A percentile compares a stretch with the other conserved stretches of the same genome.
Conservation (phyloP, 2,329 filamentous ascomycete genomes). For the Aspergillus latus region DNA sequence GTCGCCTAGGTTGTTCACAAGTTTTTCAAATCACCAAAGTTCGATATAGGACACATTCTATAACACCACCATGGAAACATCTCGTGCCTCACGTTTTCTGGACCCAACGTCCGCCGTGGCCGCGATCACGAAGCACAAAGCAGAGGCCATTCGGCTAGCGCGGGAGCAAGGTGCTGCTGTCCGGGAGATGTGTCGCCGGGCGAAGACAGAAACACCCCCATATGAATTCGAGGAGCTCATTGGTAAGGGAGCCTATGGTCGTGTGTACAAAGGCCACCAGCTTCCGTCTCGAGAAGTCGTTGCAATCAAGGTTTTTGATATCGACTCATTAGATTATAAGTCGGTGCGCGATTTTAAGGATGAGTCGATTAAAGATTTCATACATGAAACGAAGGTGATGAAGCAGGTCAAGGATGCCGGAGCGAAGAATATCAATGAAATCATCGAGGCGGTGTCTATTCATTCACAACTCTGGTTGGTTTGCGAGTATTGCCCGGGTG, state of each 20-base stretch:
- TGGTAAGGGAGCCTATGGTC: constrained; percentile 52
- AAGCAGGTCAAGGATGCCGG: constrained; percentile 62
- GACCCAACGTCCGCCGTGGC: constrained; percentile 45
- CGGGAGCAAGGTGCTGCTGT: constrained; percentile 48
- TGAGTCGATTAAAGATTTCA: constrained; percentile 55
- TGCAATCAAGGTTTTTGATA: constrained; percentile 54
- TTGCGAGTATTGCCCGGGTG: constrained; percentile 66
- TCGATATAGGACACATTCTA: neutral
- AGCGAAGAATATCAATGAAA: constrained; percentile 63
- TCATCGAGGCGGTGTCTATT: constrained; percentile 63
- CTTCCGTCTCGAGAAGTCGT: constrained; percentile 43
- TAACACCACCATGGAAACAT: constrained; percentile 18
- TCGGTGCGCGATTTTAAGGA: constrained; percentile 47
- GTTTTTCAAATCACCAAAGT: neutral
- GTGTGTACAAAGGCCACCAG: constrained; percentile 52
- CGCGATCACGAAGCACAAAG: constrained; percentile 50
- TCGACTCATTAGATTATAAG: constrained; percentile 51
- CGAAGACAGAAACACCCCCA: constrained; percentile 45
- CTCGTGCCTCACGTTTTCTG: constrained; percentile 36
- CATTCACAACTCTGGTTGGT: constrained; percentile 67
- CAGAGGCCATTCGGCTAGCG: constrained; percentile 49
- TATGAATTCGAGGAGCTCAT: constrained; percentile 54
- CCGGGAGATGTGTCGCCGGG: constrained; percentile 47
- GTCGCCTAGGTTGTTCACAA: too few species aligned
- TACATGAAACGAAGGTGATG: constrained; percentile 63